A percentile compares a stretch with the other conserved stretches of the same genome.
These are phyloP conservation scores for Rhododendron simsii DNA, from an alignment of 148 eudicot genomes.

Conservation along the genomic window DNA sequence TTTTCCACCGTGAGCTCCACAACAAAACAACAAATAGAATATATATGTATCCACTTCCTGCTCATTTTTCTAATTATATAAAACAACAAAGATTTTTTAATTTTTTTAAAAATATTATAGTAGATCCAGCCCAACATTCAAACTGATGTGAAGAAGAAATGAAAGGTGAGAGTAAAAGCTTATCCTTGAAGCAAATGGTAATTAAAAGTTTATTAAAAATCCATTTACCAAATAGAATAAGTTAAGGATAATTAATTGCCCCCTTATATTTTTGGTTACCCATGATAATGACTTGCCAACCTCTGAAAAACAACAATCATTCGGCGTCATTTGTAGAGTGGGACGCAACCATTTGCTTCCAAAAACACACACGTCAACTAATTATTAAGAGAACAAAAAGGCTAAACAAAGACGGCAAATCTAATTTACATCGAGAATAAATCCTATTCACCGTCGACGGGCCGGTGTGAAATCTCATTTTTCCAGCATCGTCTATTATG, in stretches of 20 bases:
- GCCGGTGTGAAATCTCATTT: no score
- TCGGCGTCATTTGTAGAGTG: background rate
- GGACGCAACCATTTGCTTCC: constrained; percentile 9
- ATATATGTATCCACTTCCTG: background rate
- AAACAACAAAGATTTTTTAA: no score
- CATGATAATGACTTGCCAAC: constrained; percentile 7
- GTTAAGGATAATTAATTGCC: background rate
- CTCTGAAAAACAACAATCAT: background rate
- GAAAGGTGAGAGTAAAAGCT: background rate
- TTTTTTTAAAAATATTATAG: background rate
- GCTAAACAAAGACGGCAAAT: background rate
- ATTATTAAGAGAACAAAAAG: background rate
- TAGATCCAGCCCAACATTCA: background rate
- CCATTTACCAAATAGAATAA: background rate
- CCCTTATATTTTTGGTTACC: background rate
- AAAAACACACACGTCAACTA: background rate
- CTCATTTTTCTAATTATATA: background rate
- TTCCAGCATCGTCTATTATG: no score
- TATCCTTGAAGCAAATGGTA: background rate
- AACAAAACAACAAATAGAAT: no score
- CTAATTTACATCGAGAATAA: background rate
- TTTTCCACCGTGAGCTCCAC: no score
- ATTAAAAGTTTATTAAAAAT: background rate
- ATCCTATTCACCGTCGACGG: no score
- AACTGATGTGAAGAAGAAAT: background rate